Base-by-base conservation (phyloP, 2,329 filamentous ascomycete genomes). In the Coniochaeta sp. region DNA sequence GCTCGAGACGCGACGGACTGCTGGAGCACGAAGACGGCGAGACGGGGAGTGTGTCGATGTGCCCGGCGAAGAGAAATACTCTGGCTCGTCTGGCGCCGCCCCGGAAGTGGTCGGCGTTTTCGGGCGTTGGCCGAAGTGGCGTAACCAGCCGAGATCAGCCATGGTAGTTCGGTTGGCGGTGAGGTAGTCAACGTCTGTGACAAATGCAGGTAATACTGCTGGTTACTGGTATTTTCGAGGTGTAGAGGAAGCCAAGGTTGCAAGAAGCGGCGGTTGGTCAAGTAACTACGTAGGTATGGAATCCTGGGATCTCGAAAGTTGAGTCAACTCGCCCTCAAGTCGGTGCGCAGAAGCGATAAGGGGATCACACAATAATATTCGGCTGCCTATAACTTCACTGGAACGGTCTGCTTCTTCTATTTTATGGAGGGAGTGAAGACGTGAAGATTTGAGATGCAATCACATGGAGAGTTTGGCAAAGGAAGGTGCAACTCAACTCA, bases 91-190 rank as follows among this genome's bases (percentile, higher is more conserved):
- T 28, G 33, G 31, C 22, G 54, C 31, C 38, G 17, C 19, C 26
- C 36, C 34, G 36, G 56, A 14, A n/a, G 22, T 11, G 22, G 34
- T 44, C 22, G 56, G 34, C 36, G 56, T 58, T 12, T 44, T 58
- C 11, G 34, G 34, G 7, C 56, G 56, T 19, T 58, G 56, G 6
- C 56, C 56, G 12, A 58, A 44, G 26, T 58, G 34, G 19, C 56
- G 56, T 36, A 58, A 44, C 56, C 56, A 58, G 22, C 38, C 24
- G 11, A 58, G 56, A 44, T 58, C 56, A 31, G 56, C 56, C 56
- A 58, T 58, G 5, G 34, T 38, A 9, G 14, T 28, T 17, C 14
- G 26, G 24, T 52, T 31, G 3, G 4, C 47, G 6, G 22, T 26
- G 19, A 40, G 16, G 16, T 40, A n/a, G 17, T 11, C 3, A 40